These are phyloP conservation scores for Lentinula guzmanii DNA, from an alignment of 768 basidiomycete genomes.

Conservation along the genomic window DNA sequence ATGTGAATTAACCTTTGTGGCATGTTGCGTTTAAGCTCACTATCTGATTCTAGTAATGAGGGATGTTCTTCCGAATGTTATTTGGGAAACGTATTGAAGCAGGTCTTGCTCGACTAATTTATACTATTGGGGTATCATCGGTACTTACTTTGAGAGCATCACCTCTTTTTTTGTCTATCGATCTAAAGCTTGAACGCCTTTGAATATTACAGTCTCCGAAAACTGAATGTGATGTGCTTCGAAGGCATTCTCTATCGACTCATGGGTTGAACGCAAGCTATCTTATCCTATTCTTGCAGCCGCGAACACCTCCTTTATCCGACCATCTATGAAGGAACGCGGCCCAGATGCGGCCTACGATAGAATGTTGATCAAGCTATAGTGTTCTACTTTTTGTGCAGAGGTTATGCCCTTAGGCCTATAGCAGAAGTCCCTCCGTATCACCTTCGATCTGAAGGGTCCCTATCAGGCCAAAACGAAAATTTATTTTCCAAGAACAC, in stretches of 20 bases:
- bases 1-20: slow-evolving; percentile 20
- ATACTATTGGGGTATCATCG: background rate
- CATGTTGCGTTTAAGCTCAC: background rate
- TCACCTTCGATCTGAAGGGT: background rate
- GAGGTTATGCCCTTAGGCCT: background rate
- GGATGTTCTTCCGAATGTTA: slow-evolving; percentile 57
- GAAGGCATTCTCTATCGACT: background rate
- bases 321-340: background rate
- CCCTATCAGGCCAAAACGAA: no score
- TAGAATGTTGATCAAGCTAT: background rate
- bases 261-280: background rate
- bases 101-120: background rate
- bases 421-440: slow-evolving; percentile 1
- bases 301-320: background rate
- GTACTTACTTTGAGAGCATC: background rate
- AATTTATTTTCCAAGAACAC: background rate
- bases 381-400: no score
- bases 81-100: slow-evolving; percentile 72
- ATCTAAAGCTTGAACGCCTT: background rate
- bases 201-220: background rate
- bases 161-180: background rate
- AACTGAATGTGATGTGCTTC: background rate
- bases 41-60: slow-evolving; percentile 59
- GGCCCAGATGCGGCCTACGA: background rate
- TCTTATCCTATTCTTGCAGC: background rate